These are phyloP conservation scores for Sordariomycetes sp. DNA, from an alignment of 2,329 filamentous ascomycete genomes.

Conservation along the genomic window DNA sequence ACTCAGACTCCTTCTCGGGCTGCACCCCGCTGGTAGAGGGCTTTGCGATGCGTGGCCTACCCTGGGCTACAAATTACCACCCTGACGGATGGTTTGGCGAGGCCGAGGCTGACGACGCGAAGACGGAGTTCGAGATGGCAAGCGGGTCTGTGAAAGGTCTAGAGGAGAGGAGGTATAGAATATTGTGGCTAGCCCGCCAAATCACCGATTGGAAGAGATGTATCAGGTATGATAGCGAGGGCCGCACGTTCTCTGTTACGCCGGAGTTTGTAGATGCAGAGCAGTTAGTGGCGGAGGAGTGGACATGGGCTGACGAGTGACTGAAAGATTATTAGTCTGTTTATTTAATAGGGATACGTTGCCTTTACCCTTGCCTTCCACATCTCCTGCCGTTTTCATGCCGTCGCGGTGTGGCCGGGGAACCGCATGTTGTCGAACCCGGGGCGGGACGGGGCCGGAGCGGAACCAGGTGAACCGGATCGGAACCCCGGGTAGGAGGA, in stretches of 20 bases:
- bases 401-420: too few species aligned
- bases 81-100: constrained; percentile 49
- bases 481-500: too few species aligned
- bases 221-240: constrained; percentile 29
- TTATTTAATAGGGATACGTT: too few species aligned
- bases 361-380: too few species aligned
- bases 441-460: too few species aligned
- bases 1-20: background rate
- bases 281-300: too few species aligned
- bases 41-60: constrained; percentile 52
- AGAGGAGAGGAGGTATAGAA: constrained; percentile 44
- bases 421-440: too few species aligned
- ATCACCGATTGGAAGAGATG: constrained; percentile 28
- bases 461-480: too few species aligned
- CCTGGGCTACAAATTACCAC: constrained; percentile 50
- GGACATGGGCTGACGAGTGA: too few species aligned
- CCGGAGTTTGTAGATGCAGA: background rate
- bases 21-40: constrained; percentile 53
- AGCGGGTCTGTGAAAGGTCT: constrained; percentile 23
- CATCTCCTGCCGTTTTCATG: too few species aligned
- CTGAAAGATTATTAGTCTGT: too few species aligned
- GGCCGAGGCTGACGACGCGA: constrained; percentile 57
- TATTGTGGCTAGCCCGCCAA: constrained; percentile 44
- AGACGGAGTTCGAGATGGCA: constrained; percentile 49
- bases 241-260: constrained; percentile 27